Percentiles rank a stretch among this genome's conserved stretches.
Conservation (phyloP, 176 grass and related monocot genomes). For the Melocanna baccifera region DNA sequence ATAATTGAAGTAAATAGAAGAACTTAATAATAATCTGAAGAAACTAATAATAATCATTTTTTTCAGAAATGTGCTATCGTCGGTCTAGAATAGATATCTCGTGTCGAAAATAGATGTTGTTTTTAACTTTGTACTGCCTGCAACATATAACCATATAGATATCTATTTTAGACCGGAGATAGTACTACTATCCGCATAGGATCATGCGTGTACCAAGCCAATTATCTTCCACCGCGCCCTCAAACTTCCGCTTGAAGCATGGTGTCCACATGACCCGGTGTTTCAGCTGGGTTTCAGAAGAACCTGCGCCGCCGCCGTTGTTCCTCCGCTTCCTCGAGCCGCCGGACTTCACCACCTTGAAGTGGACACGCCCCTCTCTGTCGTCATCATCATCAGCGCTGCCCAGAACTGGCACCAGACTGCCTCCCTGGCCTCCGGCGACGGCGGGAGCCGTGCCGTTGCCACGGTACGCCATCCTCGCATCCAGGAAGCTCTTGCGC, state of each 20-base stretch:
- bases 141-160: background rate
- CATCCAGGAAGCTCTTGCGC: background rate
- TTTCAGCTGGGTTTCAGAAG: background rate
- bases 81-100: background rate
- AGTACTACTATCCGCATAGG: background rate
- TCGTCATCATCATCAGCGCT: background rate
- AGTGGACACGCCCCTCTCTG: background rate
- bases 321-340: background rate
- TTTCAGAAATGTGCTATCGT: background rate
- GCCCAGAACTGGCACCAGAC: no score
- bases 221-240: background rate
- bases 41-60: background rate
- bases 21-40: background rate
- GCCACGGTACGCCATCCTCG: background rate
- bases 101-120: background rate
- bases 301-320: background rate
- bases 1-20: background rate
- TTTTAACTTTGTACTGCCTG: background rate
- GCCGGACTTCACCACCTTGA: background rate
- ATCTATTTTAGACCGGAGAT: background rate
- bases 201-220: background rate
- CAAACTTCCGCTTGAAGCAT: background rate
- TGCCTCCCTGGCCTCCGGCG: background rate
- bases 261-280: background rate
- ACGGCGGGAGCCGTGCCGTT: background rate